Evolutionary conservation across 2,329 filamentous ascomycete species (phyloP).

Genomic region (Ophiostoma quercus): DNA sequence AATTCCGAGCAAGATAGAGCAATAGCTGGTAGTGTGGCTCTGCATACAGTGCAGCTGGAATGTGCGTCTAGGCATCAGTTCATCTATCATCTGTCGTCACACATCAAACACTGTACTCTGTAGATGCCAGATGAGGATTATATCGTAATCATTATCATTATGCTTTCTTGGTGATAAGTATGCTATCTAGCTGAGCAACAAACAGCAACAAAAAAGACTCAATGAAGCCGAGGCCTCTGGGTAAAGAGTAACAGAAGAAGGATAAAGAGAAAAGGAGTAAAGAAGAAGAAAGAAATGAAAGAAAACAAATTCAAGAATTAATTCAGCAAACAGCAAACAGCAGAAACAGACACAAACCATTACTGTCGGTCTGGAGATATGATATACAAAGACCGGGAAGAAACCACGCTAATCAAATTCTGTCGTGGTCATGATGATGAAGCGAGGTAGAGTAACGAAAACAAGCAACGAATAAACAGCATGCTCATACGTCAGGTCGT

Average conservation of each 20-base stretch:
- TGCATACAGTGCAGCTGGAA: background rate
- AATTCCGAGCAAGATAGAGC: conserved; percentile 10
- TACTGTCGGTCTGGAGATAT: background rate
- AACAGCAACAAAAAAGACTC: background rate
- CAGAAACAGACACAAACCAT: background rate
- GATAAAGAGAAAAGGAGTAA: background rate
- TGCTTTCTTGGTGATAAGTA: conserved; percentile 12
- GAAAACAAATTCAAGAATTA: background rate
- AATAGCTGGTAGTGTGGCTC: background rate
- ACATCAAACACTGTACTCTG: too few species aligned
- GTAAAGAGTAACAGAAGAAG: background rate
- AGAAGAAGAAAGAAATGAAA: background rate
- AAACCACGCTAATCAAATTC: conserved; percentile 8
- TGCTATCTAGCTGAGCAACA: conserved; percentile 13
- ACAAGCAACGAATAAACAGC: background rate
- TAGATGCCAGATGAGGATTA: background rate
- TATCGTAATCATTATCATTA: conserved; percentile 16
- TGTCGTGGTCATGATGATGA: background rate
- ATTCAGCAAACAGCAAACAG: background rate
- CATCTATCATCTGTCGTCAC: background rate
- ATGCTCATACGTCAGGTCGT: background rate
- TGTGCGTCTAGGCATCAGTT: background rate
- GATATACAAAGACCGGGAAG: background rate
- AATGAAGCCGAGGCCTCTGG: background rate
- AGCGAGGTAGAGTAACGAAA: background rate